phyloP scores from a whole-genome alignment of 2,329 filamentous ascomycete species.

The Calonectria naviculata region DNA sequence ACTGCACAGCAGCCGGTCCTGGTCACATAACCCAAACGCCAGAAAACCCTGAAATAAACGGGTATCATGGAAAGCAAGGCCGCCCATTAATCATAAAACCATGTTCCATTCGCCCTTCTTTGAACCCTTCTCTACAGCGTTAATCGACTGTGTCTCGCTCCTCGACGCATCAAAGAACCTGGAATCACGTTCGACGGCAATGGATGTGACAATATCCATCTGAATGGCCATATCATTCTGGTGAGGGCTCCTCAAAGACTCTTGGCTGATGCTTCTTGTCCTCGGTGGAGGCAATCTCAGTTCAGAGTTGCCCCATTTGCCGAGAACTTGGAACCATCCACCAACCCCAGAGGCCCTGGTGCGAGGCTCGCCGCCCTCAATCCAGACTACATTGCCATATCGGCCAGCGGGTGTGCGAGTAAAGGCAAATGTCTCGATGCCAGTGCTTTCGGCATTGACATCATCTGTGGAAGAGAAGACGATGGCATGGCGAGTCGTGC shows the following conservation, averaged over 20 bases:
- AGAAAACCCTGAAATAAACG: neutral
- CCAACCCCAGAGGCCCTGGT: constrained; percentile 25
- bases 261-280: constrained; percentile 38
- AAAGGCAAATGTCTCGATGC: constrained; percentile 63
- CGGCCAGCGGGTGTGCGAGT: constrained; percentile 52
- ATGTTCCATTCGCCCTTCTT: constrained; percentile 12
- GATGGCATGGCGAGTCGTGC: constrained; percentile 61
- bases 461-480: constrained; percentile 52
- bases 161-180: constrained; percentile 31
- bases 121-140: constrained; percentile 26
- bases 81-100: neutral
- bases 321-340: constrained; percentile 40
- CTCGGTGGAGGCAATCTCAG: neutral
- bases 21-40: neutral
- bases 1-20: constrained; percentile 5
- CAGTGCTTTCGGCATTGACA: constrained; percentile 56
- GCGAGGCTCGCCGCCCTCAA: constrained; percentile 38
- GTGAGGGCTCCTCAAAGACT: constrained; percentile 42
- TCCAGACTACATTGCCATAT: constrained; percentile 54
- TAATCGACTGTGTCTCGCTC: constrained; percentile 37
- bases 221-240: constrained; percentile 46
- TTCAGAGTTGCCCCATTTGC: constrained; percentile 10
- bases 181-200: constrained; percentile 50
- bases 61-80: neutral
- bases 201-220: constrained; percentile 53